A percentile compares a stretch with the other conserved stretches of the same genome.
These are phyloP conservation scores for Nakazawaea sp. DNA, from an alignment of 805 yeast genomes.

Conservation along the genomic window DNA sequence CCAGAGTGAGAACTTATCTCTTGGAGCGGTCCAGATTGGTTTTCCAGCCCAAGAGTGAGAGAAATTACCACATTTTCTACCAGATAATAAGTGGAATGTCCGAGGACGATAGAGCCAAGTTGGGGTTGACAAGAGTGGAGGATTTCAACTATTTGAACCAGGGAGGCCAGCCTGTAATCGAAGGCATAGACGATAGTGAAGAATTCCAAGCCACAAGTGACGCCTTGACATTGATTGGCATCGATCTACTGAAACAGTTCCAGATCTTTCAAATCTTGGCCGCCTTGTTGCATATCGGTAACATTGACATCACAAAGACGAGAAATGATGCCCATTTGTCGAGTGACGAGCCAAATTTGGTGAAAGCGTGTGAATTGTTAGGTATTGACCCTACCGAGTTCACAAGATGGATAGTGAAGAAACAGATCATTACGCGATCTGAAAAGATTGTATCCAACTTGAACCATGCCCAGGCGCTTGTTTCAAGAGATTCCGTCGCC, in stretches of 20 bases:
- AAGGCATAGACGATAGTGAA: slow-evolving; percentile 72
- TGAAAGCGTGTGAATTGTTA: slow-evolving; percentile 75
- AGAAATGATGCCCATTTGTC: slow-evolving; percentile 76
- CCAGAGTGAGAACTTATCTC: slow-evolving; percentile 86
- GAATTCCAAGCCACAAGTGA: slow-evolving; percentile 73
- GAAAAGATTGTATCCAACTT: slow-evolving; percentile 86
- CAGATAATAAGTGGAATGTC: slow-evolving; percentile 76
- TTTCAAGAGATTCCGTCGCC: slow-evolving; percentile 95
- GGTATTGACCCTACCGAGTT: slow-evolving; percentile 70
- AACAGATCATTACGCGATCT: slow-evolving; percentile 85
- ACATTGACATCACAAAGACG: slow-evolving; percentile 78
- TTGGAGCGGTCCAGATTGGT: slow-evolving; percentile 92
- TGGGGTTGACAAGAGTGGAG: slow-evolving; percentile 56
- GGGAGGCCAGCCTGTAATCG: slow-evolving; percentile 68
- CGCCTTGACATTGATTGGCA: slow-evolving; percentile 77
- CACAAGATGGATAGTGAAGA: slow-evolving; percentile 89
- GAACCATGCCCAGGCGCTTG: slow-evolving; percentile 76
- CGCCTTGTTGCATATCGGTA: slow-evolving; percentile 88
- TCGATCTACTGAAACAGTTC: slow-evolving; percentile 48
- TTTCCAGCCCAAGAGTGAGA: slow-evolving; percentile 83
- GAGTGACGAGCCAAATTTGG: slow-evolving; percentile 80
- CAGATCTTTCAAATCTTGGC: slow-evolving; percentile 76
- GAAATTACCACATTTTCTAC: slow-evolving; percentile 93
- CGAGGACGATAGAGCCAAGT: slow-evolving; percentile 43
- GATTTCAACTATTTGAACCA: slow-evolving; percentile 83